Conservation (phyloP, 306 rosid genomes). For the Begonia fuchsioides region DNA sequence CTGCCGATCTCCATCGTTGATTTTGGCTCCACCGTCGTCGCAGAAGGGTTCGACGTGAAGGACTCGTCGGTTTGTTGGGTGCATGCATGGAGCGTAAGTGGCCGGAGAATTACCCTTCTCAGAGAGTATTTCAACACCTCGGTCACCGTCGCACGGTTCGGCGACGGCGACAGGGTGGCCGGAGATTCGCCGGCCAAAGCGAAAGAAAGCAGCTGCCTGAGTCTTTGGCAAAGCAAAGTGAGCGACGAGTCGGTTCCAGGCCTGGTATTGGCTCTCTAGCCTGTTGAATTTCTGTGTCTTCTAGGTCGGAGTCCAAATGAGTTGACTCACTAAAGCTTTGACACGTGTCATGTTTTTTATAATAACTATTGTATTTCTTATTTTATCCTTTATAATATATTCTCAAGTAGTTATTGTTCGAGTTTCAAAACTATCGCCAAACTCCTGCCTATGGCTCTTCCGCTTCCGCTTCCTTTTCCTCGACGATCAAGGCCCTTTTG, state of each 20-base stretch:
- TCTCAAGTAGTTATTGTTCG: too few species aligned
- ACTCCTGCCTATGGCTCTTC: constrained; percentile 7
- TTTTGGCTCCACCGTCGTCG: constrained; percentile 44
- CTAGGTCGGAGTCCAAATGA: too few species aligned
- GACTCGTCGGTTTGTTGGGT: constrained; percentile 51
- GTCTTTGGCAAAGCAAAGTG: constrained; percentile 63
- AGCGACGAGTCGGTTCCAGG: constrained; percentile 45
- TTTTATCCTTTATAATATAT: too few species aligned
- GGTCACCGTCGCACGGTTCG: constrained; percentile 40
- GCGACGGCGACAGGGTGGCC: background rate
- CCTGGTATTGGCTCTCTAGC: constrained; percentile 42
- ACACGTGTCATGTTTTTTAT: too few species aligned
- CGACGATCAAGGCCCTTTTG: background rate
- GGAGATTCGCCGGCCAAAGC: constrained; percentile 3
- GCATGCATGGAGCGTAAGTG: constrained; percentile 51
- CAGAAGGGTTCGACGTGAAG: constrained; percentile 39
- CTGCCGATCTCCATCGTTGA: constrained; percentile 30
- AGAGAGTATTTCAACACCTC: constrained; percentile 69
- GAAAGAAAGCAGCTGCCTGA: constrained; percentile 16
- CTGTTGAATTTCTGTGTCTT: background rate
- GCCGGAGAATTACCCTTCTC: constrained; percentile 45
- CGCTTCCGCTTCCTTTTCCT: too few species aligned
- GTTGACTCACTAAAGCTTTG: too few species aligned
- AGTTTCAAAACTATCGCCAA: too few species aligned
- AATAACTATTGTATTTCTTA: too few species aligned